A percentile compares a stretch with the other conserved stretches of the same genome.
phyloP scores from a whole-genome alignment of 805 yeast genomes.

The Metschnikowia kunwiensis region DNA sequence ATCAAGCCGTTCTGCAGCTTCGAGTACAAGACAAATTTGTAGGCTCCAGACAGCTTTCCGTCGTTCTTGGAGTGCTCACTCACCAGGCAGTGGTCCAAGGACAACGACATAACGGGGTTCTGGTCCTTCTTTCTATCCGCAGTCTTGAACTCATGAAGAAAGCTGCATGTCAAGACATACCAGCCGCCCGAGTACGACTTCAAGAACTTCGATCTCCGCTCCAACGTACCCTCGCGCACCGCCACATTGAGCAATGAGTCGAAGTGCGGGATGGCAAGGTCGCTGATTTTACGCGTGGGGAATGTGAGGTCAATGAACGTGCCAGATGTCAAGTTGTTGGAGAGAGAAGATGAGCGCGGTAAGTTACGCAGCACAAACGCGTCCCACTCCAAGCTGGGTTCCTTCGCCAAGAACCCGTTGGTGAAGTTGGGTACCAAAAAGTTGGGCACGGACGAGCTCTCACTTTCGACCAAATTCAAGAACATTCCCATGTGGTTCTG shows the following conservation, averaged over 20 bases:
- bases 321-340: conserved; percentile 30
- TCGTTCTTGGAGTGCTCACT: conserved; percentile 80
- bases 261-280: conserved; percentile 64
- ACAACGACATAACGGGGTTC: conserved; percentile 76
- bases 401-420: conserved; percentile 62
- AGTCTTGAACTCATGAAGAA: conserved; percentile 85
- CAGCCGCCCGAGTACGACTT: conserved; percentile 89
- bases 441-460: conserved; percentile 68
- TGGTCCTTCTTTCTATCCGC: conserved; percentile 79
- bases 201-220: conserved; percentile 85
- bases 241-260: conserved; percentile 61
- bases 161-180: conserved; percentile 87
- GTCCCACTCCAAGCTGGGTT: conserved; percentile 85
- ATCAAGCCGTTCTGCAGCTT: conserved; percentile 69
- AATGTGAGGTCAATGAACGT: conserved; percentile 41
- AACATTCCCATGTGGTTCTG: conserved; percentile 77
- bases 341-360: conserved; percentile 28
- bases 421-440: conserved; percentile 58
- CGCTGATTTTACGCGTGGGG: conserved; percentile 37
- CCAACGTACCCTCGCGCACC: conserved; percentile 75
- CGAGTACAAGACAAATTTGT: conserved; percentile 77
- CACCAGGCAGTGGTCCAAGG: conserved; percentile 75
- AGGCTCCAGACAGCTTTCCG: conserved; percentile 50
- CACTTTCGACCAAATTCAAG: conserved; percentile 67
- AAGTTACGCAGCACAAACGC: conserved; percentile 70